Base-by-base conservation (phyloP, 306 rosid genomes). In the Notholithocarpus densiflorus region DNA sequence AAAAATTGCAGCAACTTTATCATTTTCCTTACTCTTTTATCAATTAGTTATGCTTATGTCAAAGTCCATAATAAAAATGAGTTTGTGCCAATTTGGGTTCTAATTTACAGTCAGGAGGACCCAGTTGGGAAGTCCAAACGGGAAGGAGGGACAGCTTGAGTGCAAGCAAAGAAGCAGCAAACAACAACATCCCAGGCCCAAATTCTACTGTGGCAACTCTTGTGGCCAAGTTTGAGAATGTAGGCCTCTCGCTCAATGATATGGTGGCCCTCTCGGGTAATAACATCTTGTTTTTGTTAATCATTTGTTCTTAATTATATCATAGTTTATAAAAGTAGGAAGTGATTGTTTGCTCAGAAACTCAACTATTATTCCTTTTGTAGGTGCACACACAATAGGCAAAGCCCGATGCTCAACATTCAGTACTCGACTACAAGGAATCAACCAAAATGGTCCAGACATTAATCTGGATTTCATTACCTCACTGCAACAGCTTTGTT, bases 241-340 rank as follows among this genome's bases (percentile, higher is more conserved):
- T 85, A 1, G 97, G 97, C 53, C 97, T 90, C 43, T 69, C 84
- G 31, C 89, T 90, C 17, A 80, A 52, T 29, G 94, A 95, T 80
- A 82, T 92, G 91, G 96, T 92, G 77, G 93, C 93, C 23, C 97
- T 95, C 79, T 91, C 98, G 70, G 97, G 96, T 94, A 82, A 37
- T 61, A 21, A 59, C 21, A 20, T 7, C 4, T 56, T 65, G 11
- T 40, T 0, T 48, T 48, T 48, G 53, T 12, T 12, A 48, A 48
- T 48, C 0, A 51, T 13, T 43, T 43, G n/a, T 26, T 23, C 1
- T 71, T 10, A 24, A 14, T 4, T 23, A 3, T 3, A 48, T 66
- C 14, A 4, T 8, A 12, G 15, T 14, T 21, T 0, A 0, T n/a
- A 43, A 40, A 32, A 43, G 51, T 21, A 23, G 10, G 37, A 23